Evolutionary conservation across 2,329 filamentous ascomycete genomes (phyloP), one percentile per base, ranked within the genome.

Genomic region (Claviceps humidiphila): DNA sequence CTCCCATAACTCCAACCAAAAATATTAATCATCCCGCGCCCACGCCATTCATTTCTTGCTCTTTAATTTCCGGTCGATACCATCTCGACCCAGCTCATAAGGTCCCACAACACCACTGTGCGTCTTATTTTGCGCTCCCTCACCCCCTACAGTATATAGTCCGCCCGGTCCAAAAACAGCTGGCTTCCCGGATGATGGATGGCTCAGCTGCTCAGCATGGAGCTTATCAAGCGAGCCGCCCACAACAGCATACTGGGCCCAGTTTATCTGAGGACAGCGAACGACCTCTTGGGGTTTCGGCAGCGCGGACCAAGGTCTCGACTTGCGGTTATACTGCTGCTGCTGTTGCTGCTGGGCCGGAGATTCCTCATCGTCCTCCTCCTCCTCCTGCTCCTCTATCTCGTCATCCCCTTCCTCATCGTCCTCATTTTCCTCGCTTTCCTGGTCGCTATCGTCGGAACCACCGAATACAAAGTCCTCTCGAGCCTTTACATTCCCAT

Each of bases 221-320:
- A 96, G 73, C 64, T 82, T 86, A 66, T 96, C 89, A 39, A 96
- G 74, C 1, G 87, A 81, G 22, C 68, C 64, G 48, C 89, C 90
- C 3, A 93, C 82, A n/a, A 96, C 76, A 59, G 88, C 87, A 66
- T 97, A 97, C 64, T 95, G 90, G 13, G 83, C 81, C 91, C 91
- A 97, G 71, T 96, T 95, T 62, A 97, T 84, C 8, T 88, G 85
- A 8, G 91, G 91, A 70, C 84, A 89, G 42, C 90, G 82, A 26
- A 94, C 84, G 1, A 97, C 73, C 59, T 86, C 86, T 66, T 96
- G 91, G 6, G 87, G 81, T 14, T 77, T 77, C 0, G 90, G 90
- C 14, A 96, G 77, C 17, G 70, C 71, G 2, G 78, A 72, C 71
- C 89, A 89, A 2, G 70, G 57, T 37, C 57, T 60, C 22, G 59